phyloP scores from a whole-genome alignment of 2,329 filamentous ascomycete genomes.

The Aspergillus cejpii region DNA sequence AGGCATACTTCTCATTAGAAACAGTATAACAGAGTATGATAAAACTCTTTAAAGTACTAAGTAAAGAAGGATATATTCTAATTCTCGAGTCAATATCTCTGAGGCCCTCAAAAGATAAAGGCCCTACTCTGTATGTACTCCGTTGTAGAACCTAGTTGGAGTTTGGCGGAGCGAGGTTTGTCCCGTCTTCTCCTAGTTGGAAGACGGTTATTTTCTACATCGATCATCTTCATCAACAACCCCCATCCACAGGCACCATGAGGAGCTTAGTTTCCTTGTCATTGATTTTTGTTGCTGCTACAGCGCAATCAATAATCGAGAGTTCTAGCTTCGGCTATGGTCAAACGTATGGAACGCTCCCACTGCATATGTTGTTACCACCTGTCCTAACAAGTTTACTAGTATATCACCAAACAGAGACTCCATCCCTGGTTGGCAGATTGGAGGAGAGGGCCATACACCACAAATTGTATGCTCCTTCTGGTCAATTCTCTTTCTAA shows the following conservation, averaged over 20 bases:
- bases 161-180: too few species aligned
- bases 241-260: constrained; percentile 30
- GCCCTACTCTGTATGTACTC: too few species aligned
- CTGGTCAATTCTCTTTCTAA: neutral
- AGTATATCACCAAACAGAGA: constrained; percentile 56
- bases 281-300: constrained; percentile 46
- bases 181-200: too few species aligned
- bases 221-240: constrained; percentile 7
- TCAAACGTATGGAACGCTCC: constrained; percentile 46
- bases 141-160: too few species aligned
- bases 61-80: neutral
- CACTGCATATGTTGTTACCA: neutral
- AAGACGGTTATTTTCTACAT: too few species aligned
- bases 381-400: constrained; percentile 10
- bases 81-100: too few species aligned
- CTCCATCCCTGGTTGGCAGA: constrained; percentile 51
- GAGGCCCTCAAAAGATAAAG: too few species aligned
- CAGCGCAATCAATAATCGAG: constrained; percentile 62
- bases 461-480: constrained; percentile 45
- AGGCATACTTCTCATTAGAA: neutral
- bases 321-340: constrained; percentile 72
- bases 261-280: constrained; percentile 37
- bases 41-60: too few species aligned
- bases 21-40: too few species aligned
- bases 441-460: constrained; percentile 50